Evolutionary conservation across 768 basidiomycete species (phyloP), one percentile per base, ranked within the genome.

Genomic region (Tylopilus rubrobrunneus): DNA sequence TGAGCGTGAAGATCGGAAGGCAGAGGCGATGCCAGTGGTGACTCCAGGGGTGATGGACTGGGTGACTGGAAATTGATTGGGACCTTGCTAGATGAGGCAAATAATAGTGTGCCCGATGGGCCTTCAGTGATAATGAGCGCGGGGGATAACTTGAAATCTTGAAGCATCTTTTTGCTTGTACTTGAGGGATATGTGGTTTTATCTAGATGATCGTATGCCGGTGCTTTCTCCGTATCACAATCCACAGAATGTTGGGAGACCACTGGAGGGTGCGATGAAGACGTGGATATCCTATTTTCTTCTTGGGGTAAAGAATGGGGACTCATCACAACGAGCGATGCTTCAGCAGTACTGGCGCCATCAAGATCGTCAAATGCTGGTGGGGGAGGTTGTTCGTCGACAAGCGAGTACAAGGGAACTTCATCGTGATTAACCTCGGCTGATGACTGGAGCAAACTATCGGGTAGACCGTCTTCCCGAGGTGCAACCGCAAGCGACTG

Each of bases 361-460:
- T 56, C 43, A 25, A 62, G 33, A 39, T 64, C 65, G 21, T 58
- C 56, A 27, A 69, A 67, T 5, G 62, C 56, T 29, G 67, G 60
- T 19, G 67, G 66, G 28, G 65, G 65, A 21, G 49, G 52, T 31
- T 59, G 51, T 3, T 67, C 62, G 19, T 67, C 62, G 21, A 67
- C 34, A 7, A 69, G 56, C 9, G 60, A 60, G 53, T 65, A 65
- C 40, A 41, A 45, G 14, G 67, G 65, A 37, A 55, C 56, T 2
- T 56, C 62, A 5, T 69, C 65, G 7, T 55, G 57, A 36, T 51
- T 12, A 28, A 25, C 19, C 8, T 53, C 62, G 23, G 34, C 28
- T 19, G 42, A 48, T 45, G 29, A 37, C 39, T 41, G 33, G 8
- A 48, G 25, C 5, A 19, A 45, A 37, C 27, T 21, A 33, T 44